A percentile compares a stretch with the other conserved stretches of the same genome.
Conservation (phyloP, 83 land plant genomes). For the Picea engelmannii region DNA sequence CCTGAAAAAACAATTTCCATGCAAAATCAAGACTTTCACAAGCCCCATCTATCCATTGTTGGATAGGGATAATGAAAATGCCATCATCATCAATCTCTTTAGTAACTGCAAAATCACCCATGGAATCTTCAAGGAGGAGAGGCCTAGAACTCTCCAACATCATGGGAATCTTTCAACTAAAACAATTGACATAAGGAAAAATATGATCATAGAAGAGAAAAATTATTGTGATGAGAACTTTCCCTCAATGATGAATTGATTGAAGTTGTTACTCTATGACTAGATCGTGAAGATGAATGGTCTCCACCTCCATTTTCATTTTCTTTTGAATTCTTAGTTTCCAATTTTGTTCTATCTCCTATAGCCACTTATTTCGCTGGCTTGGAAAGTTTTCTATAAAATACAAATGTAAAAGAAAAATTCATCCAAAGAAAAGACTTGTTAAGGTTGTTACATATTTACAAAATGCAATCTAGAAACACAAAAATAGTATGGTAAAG, state of each 20-base stretch:
- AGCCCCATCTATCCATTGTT: no score
- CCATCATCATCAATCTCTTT: no score
- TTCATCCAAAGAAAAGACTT: no score
- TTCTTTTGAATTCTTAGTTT: slow-evolving; percentile 33
- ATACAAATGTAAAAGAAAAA: neutral
- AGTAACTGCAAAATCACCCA: no score
- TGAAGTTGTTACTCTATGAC: slow-evolving; percentile 13
- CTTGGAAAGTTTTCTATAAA: slow-evolving; percentile 14
- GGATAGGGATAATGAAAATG: no score
- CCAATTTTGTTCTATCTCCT: neutral
- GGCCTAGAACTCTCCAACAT: no score
- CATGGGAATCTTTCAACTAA: neutral
- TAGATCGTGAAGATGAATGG: slow-evolving; percentile 26
- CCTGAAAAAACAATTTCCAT: no score
- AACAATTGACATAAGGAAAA: neutral
- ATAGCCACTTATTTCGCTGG: neutral
- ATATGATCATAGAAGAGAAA: neutral
- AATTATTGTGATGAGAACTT: neutral
- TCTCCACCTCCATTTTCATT: slow-evolving; percentile 29
- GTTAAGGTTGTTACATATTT: no score
- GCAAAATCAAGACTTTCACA: no score
- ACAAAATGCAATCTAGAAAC: no score
- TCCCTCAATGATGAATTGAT: slow-evolving; percentile 5
- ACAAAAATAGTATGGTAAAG: no score
- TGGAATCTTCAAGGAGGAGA: no score